Base-by-base conservation (phyloP, 768 basidiomycete genomes). In the Pleurotus sapidus region DNA sequence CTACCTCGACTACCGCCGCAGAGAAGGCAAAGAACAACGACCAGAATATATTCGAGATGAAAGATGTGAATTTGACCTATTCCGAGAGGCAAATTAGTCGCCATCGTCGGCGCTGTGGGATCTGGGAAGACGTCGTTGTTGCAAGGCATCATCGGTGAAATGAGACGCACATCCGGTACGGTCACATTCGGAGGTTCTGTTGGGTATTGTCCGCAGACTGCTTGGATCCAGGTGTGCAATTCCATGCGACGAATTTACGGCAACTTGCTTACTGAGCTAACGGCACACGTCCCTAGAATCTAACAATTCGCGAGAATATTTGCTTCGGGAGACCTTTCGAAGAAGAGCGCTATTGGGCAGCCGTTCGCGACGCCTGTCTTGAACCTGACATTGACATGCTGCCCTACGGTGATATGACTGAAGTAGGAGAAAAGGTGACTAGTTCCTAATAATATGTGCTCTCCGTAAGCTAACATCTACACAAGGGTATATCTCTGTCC, bases 231-330 rank as follows among this genome's bases (percentile, higher is more conserved):
- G 70, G 86, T 82, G 57, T 60, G 58, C 57, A 25, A 14, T 2
- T 17, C 30, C 57, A 7, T 46, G 18, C 30, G 55, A 57, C 20
- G 48, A 15, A 23, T 49, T 61, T 49, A 15, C 56, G 30, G 7
- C 8, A 9, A 30, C 30, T 9, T 27, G 27, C n/a, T n/a, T 34
- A 9, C 8, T 34, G 30, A 34, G 8, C 30, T 38, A 11, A 34
- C 24, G 47, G 49, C 30, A 11, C 43, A 12, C 17, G 30, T 37
- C 7, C 17, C 38, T 48, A 88, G 84, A 89, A 92, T 68, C 82
- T 91, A 0, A 95, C 93, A 0, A 83, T 95, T 34, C 80, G 92
- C 51, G 93, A 96, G 46, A 97, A 96, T 64, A 84, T 97, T 55
- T 86, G 89, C 61, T 97, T 97, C 58, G 94, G 94, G 38, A 77